Evolutionary conservation across 148 eudicot species (phyloP).

Genomic region (Vaccinium vitisidaea): DNA sequence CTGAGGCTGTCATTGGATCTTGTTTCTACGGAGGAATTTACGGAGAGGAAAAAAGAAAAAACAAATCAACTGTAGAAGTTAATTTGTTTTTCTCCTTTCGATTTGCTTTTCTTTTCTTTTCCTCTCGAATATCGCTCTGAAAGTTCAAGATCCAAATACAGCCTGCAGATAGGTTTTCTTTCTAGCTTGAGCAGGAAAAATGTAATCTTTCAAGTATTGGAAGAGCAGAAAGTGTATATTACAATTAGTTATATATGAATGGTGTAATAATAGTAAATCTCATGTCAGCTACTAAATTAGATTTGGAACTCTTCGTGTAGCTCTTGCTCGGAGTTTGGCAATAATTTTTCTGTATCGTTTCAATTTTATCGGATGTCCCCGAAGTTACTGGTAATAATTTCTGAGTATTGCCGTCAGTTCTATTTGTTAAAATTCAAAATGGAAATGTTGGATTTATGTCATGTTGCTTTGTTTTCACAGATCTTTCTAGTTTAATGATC

Average conservation of each 20-base stretch:
- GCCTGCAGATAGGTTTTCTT: neutral
- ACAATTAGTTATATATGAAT: neutral
- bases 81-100: neutral
- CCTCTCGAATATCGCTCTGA: neutral
- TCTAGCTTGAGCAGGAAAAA: neutral
- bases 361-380: no score
- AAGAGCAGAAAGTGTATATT: constrained; percentile 4
- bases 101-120: neutral
- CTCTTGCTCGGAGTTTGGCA: neutral
- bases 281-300: neutral
- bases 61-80: neutral
- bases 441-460: no score
- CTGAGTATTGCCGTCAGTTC: neutral
- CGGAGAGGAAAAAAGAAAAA: neutral
- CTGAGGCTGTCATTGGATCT: neutral
- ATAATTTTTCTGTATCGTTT: neutral
- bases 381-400: neutral
- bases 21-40: neutral
- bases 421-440: neutral
- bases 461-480: no score
- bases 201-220: neutral
- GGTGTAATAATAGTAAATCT: neutral
- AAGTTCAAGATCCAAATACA: constrained; percentile 1
- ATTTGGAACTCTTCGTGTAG: neutral
- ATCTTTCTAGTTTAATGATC: no score